phyloP scores from a whole-genome alignment of 192 early-diverging fungal genomes.

The Coemansia sp. region DNA sequence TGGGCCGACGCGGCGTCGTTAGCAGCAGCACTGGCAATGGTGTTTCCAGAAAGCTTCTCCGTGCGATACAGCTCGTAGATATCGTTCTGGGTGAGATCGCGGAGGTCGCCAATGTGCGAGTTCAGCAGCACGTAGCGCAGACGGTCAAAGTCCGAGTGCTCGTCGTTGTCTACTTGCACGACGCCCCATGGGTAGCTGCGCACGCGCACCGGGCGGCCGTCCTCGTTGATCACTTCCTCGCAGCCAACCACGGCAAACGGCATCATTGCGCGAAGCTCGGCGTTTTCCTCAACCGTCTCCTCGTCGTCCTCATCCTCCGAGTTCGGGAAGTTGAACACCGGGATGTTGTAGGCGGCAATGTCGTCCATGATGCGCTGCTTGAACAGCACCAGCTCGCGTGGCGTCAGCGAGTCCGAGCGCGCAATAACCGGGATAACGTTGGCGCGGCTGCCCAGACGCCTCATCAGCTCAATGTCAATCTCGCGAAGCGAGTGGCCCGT shows the following conservation, averaged over 20 bases:
- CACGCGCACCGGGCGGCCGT: constrained; percentile 87
- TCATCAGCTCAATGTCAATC: constrained; percentile 93
- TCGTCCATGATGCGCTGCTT: constrained; percentile 97
- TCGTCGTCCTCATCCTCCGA: constrained; percentile 97
- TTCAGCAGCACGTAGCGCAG: constrained; percentile 89
- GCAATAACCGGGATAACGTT: constrained; percentile 98
- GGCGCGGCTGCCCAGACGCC: constrained; percentile 80
- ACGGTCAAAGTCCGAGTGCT: constrained; percentile 96
- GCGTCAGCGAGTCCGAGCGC: constrained; percentile 88
- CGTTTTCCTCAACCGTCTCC: constrained; percentile 97
- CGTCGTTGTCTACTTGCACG: constrained; percentile 94
- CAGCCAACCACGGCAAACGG: constrained; percentile 96
- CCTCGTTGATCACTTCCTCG: constrained; percentile 79
- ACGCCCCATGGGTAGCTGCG: constrained; percentile 94
- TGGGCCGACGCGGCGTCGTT: background rate
- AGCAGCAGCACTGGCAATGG: constrained; percentile 2
- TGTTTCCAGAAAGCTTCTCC: constrained; percentile 66
- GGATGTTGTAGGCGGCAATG: constrained; percentile 91
- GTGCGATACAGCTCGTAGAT: constrained; percentile 97
- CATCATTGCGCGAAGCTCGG: constrained; percentile 82
- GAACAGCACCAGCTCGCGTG: constrained; percentile 77
- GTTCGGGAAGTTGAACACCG: constrained; percentile 97
- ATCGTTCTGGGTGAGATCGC: constrained; percentile 93
- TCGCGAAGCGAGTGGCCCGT: constrained; percentile 96
- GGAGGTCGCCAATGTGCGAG: constrained; percentile 96